Evolutionary conservation across 2,329 filamentous ascomycete species (phyloP).

Genomic region (Curvularia lunata): DNA sequence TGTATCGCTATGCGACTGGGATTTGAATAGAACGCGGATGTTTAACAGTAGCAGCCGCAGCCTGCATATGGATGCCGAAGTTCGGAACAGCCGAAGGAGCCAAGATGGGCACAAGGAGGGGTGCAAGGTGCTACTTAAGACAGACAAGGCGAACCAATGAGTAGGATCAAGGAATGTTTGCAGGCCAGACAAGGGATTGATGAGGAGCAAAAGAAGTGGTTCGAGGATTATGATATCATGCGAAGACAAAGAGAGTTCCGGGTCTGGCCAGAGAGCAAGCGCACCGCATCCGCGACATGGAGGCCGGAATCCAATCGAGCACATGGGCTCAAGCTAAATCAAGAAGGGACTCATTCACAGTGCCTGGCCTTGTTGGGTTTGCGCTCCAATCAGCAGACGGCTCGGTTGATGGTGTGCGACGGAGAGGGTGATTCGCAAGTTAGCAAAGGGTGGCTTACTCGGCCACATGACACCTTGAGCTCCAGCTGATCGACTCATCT

Average conservation of each 20-base stretch:
- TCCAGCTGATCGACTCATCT: slow-evolving; percentile 48
- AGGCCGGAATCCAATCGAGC: slow-evolving; percentile 42
- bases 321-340: slow-evolving; percentile 48
- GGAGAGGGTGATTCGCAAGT: slow-evolving; percentile 47
- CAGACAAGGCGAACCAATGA: slow-evolving; percentile 30
- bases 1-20: slow-evolving; percentile 37
- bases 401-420: slow-evolving; percentile 46
- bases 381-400: slow-evolving; percentile 41
- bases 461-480: slow-evolving; percentile 45
- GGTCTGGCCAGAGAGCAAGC: slow-evolving; percentile 31
- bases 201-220: slow-evolving; percentile 25
- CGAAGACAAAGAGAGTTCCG: slow-evolving; percentile 30
- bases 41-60: slow-evolving; percentile 21
- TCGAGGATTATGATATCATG: slow-evolving; percentile 42
- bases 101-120: slow-evolving; percentile 31
- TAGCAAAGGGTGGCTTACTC: slow-evolving; percentile 46
- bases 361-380: slow-evolving; percentile 41
- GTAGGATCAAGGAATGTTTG: slow-evolving; percentile 22
- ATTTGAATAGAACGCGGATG: slow-evolving; percentile 23
- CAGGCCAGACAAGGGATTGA: slow-evolving; percentile 36
- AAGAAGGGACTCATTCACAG: slow-evolving; percentile 44
- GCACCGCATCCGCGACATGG: slow-evolving; percentile 37
- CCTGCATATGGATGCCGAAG: slow-evolving; percentile 34
- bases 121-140: slow-evolving; percentile 40
- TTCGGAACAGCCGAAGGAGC: slow-evolving; percentile 33